Evolutionary conservation across 108 stramenopile species (phyloP).

Genomic region (Cyclotella choctawhatcheeana): DNA sequence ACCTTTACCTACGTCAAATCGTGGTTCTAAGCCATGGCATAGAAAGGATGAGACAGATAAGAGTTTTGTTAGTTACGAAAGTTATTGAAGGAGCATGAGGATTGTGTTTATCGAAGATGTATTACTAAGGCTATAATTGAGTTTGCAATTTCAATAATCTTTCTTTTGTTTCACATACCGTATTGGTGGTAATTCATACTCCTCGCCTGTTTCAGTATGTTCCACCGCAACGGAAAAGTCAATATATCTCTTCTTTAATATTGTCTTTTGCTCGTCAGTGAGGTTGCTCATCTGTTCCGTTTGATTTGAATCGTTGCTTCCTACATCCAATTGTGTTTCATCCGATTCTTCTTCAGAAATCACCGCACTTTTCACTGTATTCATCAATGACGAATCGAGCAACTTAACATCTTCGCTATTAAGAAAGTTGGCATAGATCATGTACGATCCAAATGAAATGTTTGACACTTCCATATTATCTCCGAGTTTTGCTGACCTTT

Average conservation of each 20-base stretch:
- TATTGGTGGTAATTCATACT: constrained; percentile 73
- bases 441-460: constrained; percentile 71
- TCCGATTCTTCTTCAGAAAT: constrained; percentile 61
- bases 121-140: background rate
- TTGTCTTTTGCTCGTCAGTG: constrained; percentile 33
- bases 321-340: constrained; percentile 37
- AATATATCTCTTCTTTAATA: constrained; percentile 45
- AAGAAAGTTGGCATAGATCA: constrained; percentile 89
- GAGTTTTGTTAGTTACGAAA: constrained; percentile 33
- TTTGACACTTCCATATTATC: constrained; percentile 66
- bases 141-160: background rate
- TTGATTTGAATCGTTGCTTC: constrained; percentile 14
- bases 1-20: background rate
- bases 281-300: constrained; percentile 20
- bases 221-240: constrained; percentile 78
- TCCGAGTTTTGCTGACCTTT: constrained; percentile 50
- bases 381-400: constrained; percentile 61
- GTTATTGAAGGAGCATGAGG: constrained; percentile 32
- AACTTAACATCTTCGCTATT: constrained; percentile 77
- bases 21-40: constrained; percentile 27
- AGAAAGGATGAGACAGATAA: constrained; percentile 12
- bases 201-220: constrained; percentile 74
- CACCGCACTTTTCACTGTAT: constrained; percentile 65
- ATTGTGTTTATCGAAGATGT: background rate
- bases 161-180: constrained; percentile 27